Evolutionary conservation across 2,329 filamentous ascomycete genomes (phyloP), one percentile per base, ranked within the genome.

Genomic region (Cytospora leucostoma): DNA sequence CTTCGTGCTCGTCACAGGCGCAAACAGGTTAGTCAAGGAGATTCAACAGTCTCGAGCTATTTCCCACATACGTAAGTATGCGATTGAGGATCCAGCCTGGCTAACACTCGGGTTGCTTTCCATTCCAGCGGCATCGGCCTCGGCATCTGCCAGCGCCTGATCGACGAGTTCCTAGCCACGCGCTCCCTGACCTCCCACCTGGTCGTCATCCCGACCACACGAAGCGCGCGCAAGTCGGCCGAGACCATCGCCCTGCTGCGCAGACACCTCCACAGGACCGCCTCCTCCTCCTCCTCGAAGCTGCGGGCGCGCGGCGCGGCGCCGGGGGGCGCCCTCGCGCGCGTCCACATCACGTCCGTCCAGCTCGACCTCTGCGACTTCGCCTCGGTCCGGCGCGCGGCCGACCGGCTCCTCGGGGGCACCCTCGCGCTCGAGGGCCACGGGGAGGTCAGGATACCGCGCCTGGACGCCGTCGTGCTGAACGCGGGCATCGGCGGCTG

Each of bases 401-500:
- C 84, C n/a, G 72, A 78, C 21, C 74, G 74, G 65, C 76, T 87
- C 49, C 72, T 80, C 35, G 67, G 71, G 55, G 78, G 79, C 53
- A 76, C 75, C 0, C 69, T 86, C 40, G 79, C 79, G 15, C 76
- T 75, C 12, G 75, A 74, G 4, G 67, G 73, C 44, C 71, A 74
- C 55, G 72, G 71, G 21, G 74, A 79, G 47, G 77, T 85, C 21
- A 76, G 76, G 21, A 79, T 92, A 49, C 88, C 91, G 1, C 87
- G 88, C 67, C 80, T 99, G 35, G 92, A 98, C 75, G 84, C 84
- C 2, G 81, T 95, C 27, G 81, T 98, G 44, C 88, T 91, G 73
- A 97, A 97, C 75, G 94, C 94, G 17, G 95, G 93, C 0, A 89
- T 94, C 47, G 92, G 93, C 27, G 93, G 92, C 2, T 97, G 92